A percentile compares a stretch with the other conserved stretches of the same genome.
These are phyloP conservation scores for Solanum bulbocastanum DNA, from an alignment of 257 asterid genomes.

Conservation along the genomic window DNA sequence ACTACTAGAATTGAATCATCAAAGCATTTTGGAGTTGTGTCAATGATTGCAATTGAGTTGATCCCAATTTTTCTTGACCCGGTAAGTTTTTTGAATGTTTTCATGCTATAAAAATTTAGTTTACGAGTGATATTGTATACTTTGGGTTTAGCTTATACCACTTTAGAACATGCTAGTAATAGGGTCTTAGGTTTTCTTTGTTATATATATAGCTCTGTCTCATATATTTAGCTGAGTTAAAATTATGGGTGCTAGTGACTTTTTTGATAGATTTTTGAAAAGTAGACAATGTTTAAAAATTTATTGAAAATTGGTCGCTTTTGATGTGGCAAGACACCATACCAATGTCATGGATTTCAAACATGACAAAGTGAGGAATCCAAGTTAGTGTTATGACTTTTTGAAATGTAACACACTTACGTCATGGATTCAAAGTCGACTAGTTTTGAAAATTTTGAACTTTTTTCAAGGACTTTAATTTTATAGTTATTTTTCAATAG, in stretches of 20 bases:
- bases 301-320: background rate
- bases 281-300: background rate
- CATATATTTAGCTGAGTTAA: background rate
- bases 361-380: background rate
- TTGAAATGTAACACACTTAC: background rate
- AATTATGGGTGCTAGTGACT: background rate
- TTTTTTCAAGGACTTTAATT: background rate
- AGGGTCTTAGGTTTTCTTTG: background rate
- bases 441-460: too few species aligned
- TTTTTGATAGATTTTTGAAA: background rate
- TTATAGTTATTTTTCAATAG: background rate
- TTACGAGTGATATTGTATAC: background rate
- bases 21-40: conserved; percentile 44
- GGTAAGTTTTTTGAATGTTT: conserved; percentile 15
- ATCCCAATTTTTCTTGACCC: conserved; percentile 45
- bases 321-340: background rate
- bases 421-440: background rate
- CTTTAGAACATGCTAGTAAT: background rate
- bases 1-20: conserved; percentile 61
- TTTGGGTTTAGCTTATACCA: background rate
- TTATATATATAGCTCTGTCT: background rate
- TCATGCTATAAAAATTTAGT: background rate
- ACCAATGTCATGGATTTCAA: background rate
- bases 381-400: background rate
- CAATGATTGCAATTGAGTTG: conserved; percentile 33